Conservation (phyloP, 768 basidiomycete species). For the Auricularia heimuer region DNA sequence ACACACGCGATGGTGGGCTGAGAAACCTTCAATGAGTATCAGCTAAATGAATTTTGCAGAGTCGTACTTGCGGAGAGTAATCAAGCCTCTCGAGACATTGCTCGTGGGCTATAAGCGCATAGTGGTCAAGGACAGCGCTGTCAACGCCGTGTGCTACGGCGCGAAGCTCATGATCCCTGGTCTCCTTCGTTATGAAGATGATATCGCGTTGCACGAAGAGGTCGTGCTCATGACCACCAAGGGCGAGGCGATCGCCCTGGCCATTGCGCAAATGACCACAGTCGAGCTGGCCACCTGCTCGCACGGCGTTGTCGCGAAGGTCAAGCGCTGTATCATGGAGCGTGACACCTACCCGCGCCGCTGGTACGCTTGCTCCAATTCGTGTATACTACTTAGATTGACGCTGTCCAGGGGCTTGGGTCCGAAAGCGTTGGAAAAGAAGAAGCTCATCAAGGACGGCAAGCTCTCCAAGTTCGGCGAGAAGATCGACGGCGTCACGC, state of each 20-base stretch:
- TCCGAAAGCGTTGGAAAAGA: constrained; percentile 94
- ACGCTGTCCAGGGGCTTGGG: constrained; percentile 52
- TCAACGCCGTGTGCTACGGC: constrained; percentile 98
- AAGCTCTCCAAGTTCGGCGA: constrained; percentile 94
- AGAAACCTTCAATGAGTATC: too few relatives aligned
- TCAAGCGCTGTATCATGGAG: constrained; percentile 99
- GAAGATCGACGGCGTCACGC: constrained; percentile 78
- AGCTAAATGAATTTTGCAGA: constrained; percentile 40
- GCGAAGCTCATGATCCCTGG: constrained; percentile 99
- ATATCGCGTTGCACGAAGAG: constrained; percentile 91
- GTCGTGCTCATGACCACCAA: constrained; percentile 99
- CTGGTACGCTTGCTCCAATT: constrained; percentile 36
- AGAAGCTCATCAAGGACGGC: constrained; percentile 97
- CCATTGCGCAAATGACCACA: constrained; percentile 95
- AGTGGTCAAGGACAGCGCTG: constrained; percentile 97
- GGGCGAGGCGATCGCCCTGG: constrained; percentile 92
- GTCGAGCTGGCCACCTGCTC: constrained; percentile 97
- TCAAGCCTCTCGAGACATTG: constrained; percentile 88
- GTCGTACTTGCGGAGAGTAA: constrained; percentile 89
- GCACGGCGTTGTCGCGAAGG: constrained; percentile 97
- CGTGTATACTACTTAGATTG: too few relatives aligned
- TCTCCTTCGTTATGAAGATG: constrained; percentile 89
- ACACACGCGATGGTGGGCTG: constrained; percentile 57
- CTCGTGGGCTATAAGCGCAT: constrained; percentile 96
- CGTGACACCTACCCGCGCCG: constrained; percentile 95